Conservation (phyloP, 2,329 filamentous ascomycete genomes). For the Aspergillus oerlinghausenensis region DNA sequence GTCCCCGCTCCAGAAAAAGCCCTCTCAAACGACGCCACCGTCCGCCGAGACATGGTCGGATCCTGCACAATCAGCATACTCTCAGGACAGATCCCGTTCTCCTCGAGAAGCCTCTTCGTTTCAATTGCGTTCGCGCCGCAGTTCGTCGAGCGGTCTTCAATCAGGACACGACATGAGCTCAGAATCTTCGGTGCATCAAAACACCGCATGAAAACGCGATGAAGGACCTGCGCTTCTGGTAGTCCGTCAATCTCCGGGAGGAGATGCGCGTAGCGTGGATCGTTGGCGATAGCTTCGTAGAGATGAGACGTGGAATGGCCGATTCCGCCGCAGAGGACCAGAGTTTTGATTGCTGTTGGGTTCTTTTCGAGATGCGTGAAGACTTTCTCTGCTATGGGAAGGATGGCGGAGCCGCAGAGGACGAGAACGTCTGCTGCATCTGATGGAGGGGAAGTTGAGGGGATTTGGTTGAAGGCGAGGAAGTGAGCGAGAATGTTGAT, state of each 20-base stretch:
- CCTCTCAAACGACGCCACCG: constrained; percentile 40
- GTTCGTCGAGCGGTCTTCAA: constrained; percentile 45
- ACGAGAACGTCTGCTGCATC: constrained; percentile 34
- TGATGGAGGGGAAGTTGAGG: constrained; percentile 9
- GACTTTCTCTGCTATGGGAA: constrained; percentile 31
- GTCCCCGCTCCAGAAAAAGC: constrained; percentile 20
- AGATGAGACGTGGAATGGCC: constrained; percentile 44
- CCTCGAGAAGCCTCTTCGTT: constrained; percentile 33
- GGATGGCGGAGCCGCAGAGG: constrained; percentile 38
- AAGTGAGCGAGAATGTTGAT: constrained; percentile 29
- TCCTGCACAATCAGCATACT: constrained; percentile 40
- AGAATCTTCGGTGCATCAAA: constrained; percentile 20
- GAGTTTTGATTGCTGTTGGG: constrained; percentile 27
- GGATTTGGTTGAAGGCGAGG: constrained; percentile 23
- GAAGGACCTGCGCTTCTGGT: constrained; percentile 39
- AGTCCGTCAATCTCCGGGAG: constrained; percentile 26
- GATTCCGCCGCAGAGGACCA: constrained; percentile 44
- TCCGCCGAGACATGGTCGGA: constrained; percentile 44
- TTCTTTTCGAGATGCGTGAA: constrained; percentile 29
- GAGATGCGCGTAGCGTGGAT: constrained; percentile 28
- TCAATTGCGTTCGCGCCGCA: constrained; percentile 43
- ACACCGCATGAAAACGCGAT: constrained; percentile 28
- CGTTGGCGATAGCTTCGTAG: constrained; percentile 36
- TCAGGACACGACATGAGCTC: constrained; percentile 26
- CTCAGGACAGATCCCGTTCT: constrained; percentile 16